These are phyloP conservation scores for Epichloe brachyelytri DNA, from an alignment of 2,329 filamentous ascomycete species.

Conservation along the genomic window DNA sequence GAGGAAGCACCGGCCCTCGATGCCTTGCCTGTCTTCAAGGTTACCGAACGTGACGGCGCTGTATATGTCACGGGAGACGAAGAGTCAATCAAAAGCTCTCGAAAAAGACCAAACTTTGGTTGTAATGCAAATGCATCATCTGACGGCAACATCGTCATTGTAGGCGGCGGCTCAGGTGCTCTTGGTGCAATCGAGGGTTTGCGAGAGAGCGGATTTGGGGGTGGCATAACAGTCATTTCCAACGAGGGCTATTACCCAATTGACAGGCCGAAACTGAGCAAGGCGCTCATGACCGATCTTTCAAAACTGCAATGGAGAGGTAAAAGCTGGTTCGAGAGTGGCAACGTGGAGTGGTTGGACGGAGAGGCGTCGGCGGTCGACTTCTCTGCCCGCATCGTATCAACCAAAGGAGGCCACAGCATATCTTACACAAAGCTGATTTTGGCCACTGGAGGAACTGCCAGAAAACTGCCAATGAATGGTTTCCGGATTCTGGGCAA, in stretches of 20 bases:
- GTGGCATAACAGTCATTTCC: constrained; percentile 69
- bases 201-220: constrained; percentile 67
- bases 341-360: constrained; percentile 42
- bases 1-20: constrained; percentile 91
- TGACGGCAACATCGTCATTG: constrained; percentile 55
- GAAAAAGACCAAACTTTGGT: constrained; percentile 60
- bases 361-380: constrained; percentile 63
- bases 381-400: constrained; percentile 58
- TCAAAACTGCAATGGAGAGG: constrained; percentile 68
- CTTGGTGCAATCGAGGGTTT: constrained; percentile 73
- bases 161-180: constrained; percentile 78
- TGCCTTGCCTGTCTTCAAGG: constrained; percentile 68
- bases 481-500: constrained; percentile 81
- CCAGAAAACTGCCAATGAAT: constrained; percentile 61
- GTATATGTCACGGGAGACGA: constrained; percentile 79
- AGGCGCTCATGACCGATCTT: constrained; percentile 73
- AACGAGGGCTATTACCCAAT: constrained; percentile 78
- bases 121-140: constrained; percentile 38
- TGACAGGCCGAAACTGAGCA: constrained; percentile 90
- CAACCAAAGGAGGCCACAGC: constrained; percentile 61
- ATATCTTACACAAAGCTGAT: constrained; percentile 77
- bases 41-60: constrained; percentile 67
- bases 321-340: constrained; percentile 60
- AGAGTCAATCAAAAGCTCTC: constrained; percentile 60
- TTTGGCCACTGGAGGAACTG: constrained; percentile 73